phyloP scores from a whole-genome alignment of 495 filamentous ascomycete genomes.

The Glonium stellatum region DNA sequence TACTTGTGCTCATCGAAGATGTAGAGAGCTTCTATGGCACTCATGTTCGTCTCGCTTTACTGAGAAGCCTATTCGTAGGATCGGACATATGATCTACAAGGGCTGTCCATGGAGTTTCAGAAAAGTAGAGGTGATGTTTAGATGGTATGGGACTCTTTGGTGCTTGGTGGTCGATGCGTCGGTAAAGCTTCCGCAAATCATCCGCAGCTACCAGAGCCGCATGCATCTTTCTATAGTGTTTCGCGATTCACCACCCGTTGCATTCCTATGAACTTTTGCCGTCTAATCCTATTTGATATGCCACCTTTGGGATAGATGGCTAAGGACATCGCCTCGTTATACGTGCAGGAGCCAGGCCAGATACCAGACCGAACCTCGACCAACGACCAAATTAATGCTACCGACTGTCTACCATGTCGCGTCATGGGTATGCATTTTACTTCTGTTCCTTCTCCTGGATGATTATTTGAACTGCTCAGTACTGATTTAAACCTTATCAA shows the following conservation, averaged over 20 bases:
- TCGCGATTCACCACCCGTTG: too few relatives aligned
- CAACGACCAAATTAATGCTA: conserved; percentile 21
- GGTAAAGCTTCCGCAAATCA: conserved; percentile 2
- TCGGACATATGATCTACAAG: background rate
- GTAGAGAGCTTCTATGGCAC: conserved; percentile 90
- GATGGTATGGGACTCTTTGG: background rate
- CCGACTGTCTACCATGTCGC: conserved; percentile 37
- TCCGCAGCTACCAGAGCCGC: background rate
- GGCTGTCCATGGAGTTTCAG: too few relatives aligned
- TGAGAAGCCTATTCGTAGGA: background rate
- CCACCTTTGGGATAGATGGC: background rate
- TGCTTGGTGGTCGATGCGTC: background rate
- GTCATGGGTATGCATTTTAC: conserved; percentile 27
- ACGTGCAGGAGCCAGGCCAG: background rate
- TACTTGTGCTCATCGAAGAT: conserved; percentile 92
- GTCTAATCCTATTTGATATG: too few relatives aligned
- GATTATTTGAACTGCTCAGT: background rate
- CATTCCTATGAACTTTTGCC: too few relatives aligned
- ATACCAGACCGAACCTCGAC: conserved; percentile 20
- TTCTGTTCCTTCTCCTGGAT: background rate
- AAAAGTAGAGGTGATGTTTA: background rate
- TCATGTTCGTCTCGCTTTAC: conserved; percentile 25
- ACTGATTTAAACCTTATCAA: background rate
- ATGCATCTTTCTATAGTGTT: background rate
- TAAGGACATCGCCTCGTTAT: background rate